Percentiles rank a stretch among this genome's conserved stretches.
Evolutionary conservation across 2,329 filamentous ascomycete genomes (phyloP).

Genomic region (Fusarium virguliforme): DNA sequence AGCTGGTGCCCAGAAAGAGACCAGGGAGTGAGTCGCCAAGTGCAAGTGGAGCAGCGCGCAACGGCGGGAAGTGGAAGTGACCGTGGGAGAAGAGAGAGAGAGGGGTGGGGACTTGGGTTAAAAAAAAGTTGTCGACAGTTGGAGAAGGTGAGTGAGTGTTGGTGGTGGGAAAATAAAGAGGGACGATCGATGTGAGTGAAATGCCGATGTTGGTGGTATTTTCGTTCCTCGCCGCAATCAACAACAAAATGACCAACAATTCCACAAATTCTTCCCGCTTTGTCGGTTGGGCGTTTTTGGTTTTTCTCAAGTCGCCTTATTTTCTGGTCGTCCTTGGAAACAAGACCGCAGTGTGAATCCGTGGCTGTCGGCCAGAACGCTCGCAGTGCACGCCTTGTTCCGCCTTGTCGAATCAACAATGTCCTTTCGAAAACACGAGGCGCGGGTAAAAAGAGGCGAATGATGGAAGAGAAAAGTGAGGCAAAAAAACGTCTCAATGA

Average conservation of each 20-base stretch:
- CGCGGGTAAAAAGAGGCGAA: slow-evolving; percentile 4
- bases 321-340: slow-evolving; percentile 13
- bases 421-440: neutral
- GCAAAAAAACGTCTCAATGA: slow-evolving; percentile 2
- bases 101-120: slow-evolving; percentile 9
- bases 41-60: slow-evolving; percentile 31
- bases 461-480: slow-evolving; percentile 4
- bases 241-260: slow-evolving; percentile 11
- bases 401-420: slow-evolving; percentile 14
- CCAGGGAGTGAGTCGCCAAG: slow-evolving; percentile 15
- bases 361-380: slow-evolving; percentile 14
- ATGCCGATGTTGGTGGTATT: slow-evolving; percentile 6
- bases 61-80: slow-evolving; percentile 34
- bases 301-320: slow-evolving; percentile 15
- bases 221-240: slow-evolving; percentile 28
- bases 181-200: slow-evolving; percentile 1
- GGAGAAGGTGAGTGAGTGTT: neutral
- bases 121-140: slow-evolving; percentile 14
- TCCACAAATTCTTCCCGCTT: slow-evolving; percentile 3
- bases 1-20: slow-evolving; percentile 15
- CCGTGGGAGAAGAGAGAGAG: slow-evolving; percentile 33
- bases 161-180: neutral
- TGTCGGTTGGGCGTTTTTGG: slow-evolving; percentile 18
- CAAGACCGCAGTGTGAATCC: slow-evolving; percentile 19
- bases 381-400: slow-evolving; percentile 9